Conservation (phyloP, 495 filamentous ascomycete species). For the Parachaetomium inaequale region DNA sequence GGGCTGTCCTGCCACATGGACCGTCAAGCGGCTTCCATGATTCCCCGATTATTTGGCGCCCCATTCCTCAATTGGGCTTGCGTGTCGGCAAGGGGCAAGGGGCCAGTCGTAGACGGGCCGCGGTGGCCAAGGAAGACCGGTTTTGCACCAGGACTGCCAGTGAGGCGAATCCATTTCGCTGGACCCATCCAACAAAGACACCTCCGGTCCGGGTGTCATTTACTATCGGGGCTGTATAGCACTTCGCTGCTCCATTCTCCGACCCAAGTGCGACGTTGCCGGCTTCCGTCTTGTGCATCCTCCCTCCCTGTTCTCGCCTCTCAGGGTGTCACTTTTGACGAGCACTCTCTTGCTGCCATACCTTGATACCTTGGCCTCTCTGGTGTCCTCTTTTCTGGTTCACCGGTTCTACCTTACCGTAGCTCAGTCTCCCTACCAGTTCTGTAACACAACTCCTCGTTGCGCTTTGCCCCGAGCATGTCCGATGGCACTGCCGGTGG, state of each 20-base stretch:
- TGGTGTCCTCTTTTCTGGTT: background rate
- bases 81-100: background rate
- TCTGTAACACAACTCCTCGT: background rate
- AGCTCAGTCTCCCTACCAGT: background rate
- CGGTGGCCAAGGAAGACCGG: constrained; percentile 5
- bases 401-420: background rate
- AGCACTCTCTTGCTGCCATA: background rate
- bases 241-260: background rate
- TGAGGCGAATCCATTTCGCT: background rate
- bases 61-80: background rate
- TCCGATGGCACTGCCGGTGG: constrained; percentile 34
- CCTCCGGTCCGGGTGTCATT: background rate
- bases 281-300: background rate
- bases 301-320: background rate
- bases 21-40: constrained; percentile 10
- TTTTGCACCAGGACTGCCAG: background rate
- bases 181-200: background rate
- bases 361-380: background rate
- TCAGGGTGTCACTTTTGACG: background rate
- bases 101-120: background rate
- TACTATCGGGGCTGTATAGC: background rate
- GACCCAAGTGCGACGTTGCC: background rate
- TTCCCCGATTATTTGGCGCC: background rate
- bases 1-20: background rate
- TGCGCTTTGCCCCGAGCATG: constrained; percentile 26